Conservation (phyloP, 345 rosid species). For the Zanthoxylum bungeanum region DNA sequence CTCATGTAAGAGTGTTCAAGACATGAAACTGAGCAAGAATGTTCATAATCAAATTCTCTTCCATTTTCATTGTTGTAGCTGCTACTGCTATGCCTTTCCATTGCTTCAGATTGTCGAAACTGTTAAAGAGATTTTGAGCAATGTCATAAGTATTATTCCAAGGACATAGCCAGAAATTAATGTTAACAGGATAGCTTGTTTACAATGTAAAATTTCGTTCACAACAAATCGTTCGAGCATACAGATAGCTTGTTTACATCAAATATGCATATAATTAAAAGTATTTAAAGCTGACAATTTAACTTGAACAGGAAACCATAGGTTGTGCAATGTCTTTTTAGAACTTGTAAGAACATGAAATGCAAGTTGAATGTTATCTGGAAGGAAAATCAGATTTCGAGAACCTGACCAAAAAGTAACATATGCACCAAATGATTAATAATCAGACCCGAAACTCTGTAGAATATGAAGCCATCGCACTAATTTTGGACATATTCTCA, state of each 20-base stretch:
- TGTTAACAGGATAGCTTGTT: neutral
- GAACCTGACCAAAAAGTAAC: too few relatives aligned
- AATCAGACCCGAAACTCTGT: neutral
- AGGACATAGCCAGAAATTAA: neutral
- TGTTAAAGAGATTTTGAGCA: conserved; percentile 6
- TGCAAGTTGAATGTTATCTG: too few relatives aligned
- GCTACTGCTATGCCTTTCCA: conserved; percentile 39
- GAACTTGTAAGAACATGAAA: too few relatives aligned
- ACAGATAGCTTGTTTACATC: neutral
- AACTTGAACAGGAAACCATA: neutral
- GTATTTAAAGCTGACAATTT: neutral
- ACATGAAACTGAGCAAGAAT: conserved; percentile 31
- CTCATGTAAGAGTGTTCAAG: conserved; percentile 41
- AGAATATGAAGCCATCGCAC: neutral
- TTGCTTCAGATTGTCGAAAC: conserved; percentile 31
- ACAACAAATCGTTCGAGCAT: neutral
- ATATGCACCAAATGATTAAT: neutral
- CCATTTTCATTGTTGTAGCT: conserved; percentile 40
- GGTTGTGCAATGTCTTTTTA: too few relatives aligned
- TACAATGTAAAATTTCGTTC: neutral
- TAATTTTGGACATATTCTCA: too few relatives aligned
- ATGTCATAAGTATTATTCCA: neutral
- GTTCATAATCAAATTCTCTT: conserved; percentile 30
- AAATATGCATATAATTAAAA: neutral
- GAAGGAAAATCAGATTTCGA: neutral